phyloP scores from a whole-genome alignment of 1,284 basidiomycete species.

The Ganoderma leucocontextum region DNA sequence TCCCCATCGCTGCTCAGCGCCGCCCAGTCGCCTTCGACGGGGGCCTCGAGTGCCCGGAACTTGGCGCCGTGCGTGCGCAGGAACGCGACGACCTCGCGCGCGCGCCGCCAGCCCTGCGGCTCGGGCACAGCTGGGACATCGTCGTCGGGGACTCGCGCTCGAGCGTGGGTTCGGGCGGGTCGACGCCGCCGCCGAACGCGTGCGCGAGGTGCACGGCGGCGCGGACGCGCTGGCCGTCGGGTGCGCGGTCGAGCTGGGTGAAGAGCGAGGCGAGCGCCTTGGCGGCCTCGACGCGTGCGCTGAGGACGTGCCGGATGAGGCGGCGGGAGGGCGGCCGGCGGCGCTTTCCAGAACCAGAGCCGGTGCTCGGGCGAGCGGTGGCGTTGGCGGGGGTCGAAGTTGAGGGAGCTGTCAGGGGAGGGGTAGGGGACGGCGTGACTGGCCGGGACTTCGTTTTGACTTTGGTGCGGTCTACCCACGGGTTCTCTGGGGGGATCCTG shows the following conservation, averaged over 20 bases:
- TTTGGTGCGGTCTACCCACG: constrained; percentile 68
- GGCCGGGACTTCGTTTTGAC: constrained; percentile 32
- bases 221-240: constrained; percentile 55
- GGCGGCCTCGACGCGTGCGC: constrained; percentile 81
- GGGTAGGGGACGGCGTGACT: constrained; percentile 25
- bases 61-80: constrained; percentile 70
- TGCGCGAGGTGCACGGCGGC: constrained; percentile 70
- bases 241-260: constrained; percentile 64
- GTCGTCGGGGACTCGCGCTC: constrained; percentile 38
- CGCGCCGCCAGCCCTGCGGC: constrained; percentile 62
- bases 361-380: background rate
- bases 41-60: constrained; percentile 58
- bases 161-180: constrained; percentile 36
- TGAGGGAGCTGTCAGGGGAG: constrained; percentile 32
- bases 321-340: constrained; percentile 77
- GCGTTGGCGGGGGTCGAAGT: background rate
- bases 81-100: constrained; percentile 69
- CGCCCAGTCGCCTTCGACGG: constrained; percentile 68
- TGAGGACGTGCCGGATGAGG: constrained; percentile 86
- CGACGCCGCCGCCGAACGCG: constrained; percentile 55
- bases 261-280: constrained; percentile 78
- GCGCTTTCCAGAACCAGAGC: constrained; percentile 39
- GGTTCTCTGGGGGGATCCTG: constrained; percentile 67
- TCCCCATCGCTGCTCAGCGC: constrained; percentile 65
- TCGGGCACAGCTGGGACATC: constrained; percentile 36